phyloP scores from a whole-genome alignment of 805 yeast genomes.

The Dipodascus albidus region DNA sequence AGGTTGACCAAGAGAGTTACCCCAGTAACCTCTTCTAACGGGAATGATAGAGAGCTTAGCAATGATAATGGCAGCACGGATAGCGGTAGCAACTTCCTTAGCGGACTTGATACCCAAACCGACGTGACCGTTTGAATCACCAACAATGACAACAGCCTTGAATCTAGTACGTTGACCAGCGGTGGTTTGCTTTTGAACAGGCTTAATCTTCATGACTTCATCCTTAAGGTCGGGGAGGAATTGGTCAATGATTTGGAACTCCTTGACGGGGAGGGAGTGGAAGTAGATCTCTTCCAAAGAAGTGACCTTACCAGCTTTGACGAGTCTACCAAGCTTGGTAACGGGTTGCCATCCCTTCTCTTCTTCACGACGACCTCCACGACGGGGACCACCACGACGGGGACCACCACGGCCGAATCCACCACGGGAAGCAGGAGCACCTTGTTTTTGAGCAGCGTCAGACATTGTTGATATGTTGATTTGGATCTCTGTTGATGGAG shows the following conservation, averaged over 20 bases:
- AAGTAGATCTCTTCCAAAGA: conserved; percentile 97
- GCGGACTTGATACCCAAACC: conserved; percentile 99
- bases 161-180: conserved; percentile 99
- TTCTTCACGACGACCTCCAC: conserved; percentile 76
- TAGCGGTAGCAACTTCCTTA: conserved; percentile 99
- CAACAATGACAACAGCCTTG: conserved; percentile 99
- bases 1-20: conserved; percentile 98
- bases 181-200: conserved; percentile 99
- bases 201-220: conserved; percentile 99
- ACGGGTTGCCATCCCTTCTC: conserved; percentile 99
- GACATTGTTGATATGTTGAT: conserved; percentile 16
- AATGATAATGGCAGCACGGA: conserved; percentile 98
- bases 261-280: conserved; percentile 99
- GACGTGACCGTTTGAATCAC: conserved; percentile 99
- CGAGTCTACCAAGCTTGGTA: conserved; percentile 99
- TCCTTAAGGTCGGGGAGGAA: conserved; percentile 92
- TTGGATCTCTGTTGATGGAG: conserved; percentile 1
- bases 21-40: conserved; percentile 99
- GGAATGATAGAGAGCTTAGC: conserved; percentile 98
- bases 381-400: conserved; percentile 48
- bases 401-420: conserved; percentile 34
- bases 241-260: conserved; percentile 96
- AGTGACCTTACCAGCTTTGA: conserved; percentile 95
- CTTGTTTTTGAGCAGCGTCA: conserved; percentile 20
- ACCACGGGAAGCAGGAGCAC: conserved; percentile 21